Percentiles rank a stretch among this genome's conserved stretches.
Evolutionary conservation across 2,329 filamentous ascomycete genomes (phyloP).

Genomic region (Microascus cirrosus): DNA sequence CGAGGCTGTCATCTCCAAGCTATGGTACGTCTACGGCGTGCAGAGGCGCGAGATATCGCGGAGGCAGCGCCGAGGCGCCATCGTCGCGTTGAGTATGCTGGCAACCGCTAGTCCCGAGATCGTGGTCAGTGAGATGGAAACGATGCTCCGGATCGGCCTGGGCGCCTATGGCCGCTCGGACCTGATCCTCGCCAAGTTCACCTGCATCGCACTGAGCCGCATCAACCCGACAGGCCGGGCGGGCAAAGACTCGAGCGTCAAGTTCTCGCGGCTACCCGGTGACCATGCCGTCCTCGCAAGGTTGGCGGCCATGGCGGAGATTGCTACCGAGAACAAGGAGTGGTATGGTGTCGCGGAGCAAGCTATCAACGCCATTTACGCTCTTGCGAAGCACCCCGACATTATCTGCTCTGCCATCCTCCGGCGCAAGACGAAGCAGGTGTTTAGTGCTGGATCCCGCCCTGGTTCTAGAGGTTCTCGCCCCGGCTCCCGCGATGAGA

Average conservation of each 20-base stretch:
- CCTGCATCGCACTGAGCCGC: slow-evolving; percentile 81
- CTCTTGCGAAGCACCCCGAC: slow-evolving; percentile 87
- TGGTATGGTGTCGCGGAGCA: slow-evolving; percentile 96
- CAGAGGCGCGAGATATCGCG: slow-evolving; percentile 89
- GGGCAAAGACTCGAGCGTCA: slow-evolving; percentile 57
- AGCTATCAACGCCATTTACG: slow-evolving; percentile 90
- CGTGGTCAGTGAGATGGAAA: slow-evolving; percentile 88
- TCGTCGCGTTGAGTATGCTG: slow-evolving; percentile 95
- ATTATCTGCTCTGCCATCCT: slow-evolving; percentile 86
- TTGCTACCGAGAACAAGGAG: slow-evolving; percentile 82
- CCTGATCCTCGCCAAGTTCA: slow-evolving; percentile 84
- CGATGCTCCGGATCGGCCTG: slow-evolving; percentile 82
- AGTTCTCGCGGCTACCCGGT: slow-evolving; percentile 72
- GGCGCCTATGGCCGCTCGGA: slow-evolving; percentile 71
- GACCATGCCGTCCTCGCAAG: slow-evolving; percentile 79
- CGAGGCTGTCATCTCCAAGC: slow-evolving; percentile 75
- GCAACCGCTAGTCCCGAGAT: slow-evolving; percentile 87
- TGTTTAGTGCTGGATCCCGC: slow-evolving; percentile 45
- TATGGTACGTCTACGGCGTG: slow-evolving; percentile 96
- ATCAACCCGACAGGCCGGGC: slow-evolving; percentile 74
- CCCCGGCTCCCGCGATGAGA: slow-evolving; percentile 32
- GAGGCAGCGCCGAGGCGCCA: slow-evolving; percentile 80
- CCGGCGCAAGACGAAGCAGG: slow-evolving; percentile 70
- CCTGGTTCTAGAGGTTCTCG: slow-evolving; percentile 24
- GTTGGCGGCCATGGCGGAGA: slow-evolving; percentile 74